These are phyloP conservation scores for Cryphonectria nitschkei DNA, from an alignment of 2,329 filamentous ascomycete genomes.

Conservation along the genomic window DNA sequence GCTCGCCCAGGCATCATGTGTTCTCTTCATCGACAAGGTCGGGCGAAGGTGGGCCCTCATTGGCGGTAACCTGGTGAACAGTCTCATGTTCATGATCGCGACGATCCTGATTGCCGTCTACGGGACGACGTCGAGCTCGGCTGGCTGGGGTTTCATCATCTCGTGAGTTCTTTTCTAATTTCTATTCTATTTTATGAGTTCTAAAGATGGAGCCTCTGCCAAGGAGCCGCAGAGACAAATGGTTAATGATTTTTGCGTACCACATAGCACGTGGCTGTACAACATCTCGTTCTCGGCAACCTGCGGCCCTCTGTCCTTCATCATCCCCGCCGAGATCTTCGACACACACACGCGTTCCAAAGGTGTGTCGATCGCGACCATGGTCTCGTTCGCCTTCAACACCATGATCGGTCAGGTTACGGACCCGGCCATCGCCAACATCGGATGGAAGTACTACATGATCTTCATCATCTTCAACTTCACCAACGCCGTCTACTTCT, in stretches of 20 bases:
- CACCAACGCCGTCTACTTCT: conserved; percentile 51
- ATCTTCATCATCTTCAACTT: conserved; percentile 65
- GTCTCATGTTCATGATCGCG: conserved; percentile 72
- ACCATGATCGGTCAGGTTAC: conserved; percentile 40
- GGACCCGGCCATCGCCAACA: conserved; percentile 52
- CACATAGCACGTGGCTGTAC: conserved; percentile 71
- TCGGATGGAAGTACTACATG: conserved; percentile 54
- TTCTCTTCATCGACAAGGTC: conserved; percentile 69
- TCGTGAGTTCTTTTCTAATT: conserved; percentile 40
- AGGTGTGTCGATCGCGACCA: conserved; percentile 75
- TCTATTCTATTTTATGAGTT: neutral
- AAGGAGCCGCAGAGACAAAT: neutral
- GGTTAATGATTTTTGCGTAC: neutral
- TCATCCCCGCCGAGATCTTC: conserved; percentile 73
- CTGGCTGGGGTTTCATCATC: conserved; percentile 75
- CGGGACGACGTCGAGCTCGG: conserved; percentile 51
- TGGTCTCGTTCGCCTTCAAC: conserved; percentile 74
- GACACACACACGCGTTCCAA: conserved; percentile 76
- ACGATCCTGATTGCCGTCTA: conserved; percentile 49
- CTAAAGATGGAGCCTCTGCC: neutral
- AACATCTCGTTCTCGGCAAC: conserved; percentile 77
- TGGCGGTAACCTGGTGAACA: conserved; percentile 71
- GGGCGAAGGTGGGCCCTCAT: conserved; percentile 77
- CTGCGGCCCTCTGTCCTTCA: conserved; percentile 67
- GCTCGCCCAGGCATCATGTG: conserved; percentile 69